Percentiles rank a stretch among this genome's conserved stretches.
Conservation (phyloP, 2,329 filamentous ascomycete species). For the Penicillium oxalicum region DNA sequence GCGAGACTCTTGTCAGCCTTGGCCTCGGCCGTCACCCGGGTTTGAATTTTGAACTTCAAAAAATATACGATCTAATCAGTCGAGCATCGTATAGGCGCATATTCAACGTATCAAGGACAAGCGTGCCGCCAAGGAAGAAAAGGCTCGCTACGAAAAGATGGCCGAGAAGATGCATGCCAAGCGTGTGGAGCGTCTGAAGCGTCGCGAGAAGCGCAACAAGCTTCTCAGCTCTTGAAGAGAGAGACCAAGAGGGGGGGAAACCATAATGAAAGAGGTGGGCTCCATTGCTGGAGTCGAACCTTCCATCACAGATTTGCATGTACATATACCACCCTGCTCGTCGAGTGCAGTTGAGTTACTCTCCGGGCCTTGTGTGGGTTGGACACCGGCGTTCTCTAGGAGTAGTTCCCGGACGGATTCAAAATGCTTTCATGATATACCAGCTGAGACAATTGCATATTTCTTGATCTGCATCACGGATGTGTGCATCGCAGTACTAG, state of each 20-base stretch:
- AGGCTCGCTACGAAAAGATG: slow-evolving; percentile 85
- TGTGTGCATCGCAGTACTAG: neutral
- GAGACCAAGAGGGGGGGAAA: neutral
- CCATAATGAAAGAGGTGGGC: neutral
- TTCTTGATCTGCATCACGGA: neutral
- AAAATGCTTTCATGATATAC: neutral
- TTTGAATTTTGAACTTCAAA: neutral
- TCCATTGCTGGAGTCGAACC: neutral
- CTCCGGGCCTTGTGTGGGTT: slow-evolving; percentile 5
- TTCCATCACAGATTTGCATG: slow-evolving; percentile 2
- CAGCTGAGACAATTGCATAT: slow-evolving; percentile 2
- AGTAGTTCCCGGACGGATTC: slow-evolving; percentile 7
- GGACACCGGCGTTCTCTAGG: slow-evolving; percentile 16
- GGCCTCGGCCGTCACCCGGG: too few species aligned
- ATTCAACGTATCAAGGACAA: slow-evolving; percentile 79
- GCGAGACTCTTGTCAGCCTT: too few species aligned
- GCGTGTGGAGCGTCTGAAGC: slow-evolving; percentile 84
- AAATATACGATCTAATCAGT: slow-evolving; percentile 2
- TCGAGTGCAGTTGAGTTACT: neutral
- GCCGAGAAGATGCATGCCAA: slow-evolving; percentile 98
- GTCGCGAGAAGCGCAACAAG: slow-evolving; percentile 84
- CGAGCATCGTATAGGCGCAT: slow-evolving; percentile 52
- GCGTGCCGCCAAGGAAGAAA: slow-evolving; percentile 83
- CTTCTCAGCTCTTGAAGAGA: slow-evolving; percentile 39
- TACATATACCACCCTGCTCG: slow-evolving; percentile 3